Conservation (phyloP, 2,329 filamentous ascomycete genomes). For the Madurella fahalii region DNA sequence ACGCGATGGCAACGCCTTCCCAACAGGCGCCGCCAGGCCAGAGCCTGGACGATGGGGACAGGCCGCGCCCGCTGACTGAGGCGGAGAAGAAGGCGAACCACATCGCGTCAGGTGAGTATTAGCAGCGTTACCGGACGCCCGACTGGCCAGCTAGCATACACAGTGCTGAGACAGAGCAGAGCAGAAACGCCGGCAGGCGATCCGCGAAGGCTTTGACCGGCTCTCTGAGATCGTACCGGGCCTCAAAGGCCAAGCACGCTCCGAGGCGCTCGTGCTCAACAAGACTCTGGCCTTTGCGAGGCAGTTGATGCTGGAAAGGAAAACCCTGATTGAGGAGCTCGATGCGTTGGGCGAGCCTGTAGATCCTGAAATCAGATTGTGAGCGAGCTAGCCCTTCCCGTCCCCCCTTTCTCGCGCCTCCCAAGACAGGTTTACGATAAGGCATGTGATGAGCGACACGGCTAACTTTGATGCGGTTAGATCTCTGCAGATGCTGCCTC, state of each 20-base stretch:
- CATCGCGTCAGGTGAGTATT: conserved; percentile 32
- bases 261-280: conserved; percentile 78
- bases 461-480: background rate
- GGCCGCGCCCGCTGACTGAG: conserved; percentile 33
- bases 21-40: background rate
- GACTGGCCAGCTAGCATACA: background rate
- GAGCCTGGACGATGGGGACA: conserved; percentile 22
- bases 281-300: conserved; percentile 64
- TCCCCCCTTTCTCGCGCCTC: background rate
- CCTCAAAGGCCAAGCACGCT: conserved; percentile 75
- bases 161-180: conserved; percentile 25
- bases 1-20: background rate
- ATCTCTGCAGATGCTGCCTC: conserved; percentile 3
- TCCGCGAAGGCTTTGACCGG: conserved; percentile 78
- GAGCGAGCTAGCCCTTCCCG: conserved; percentile 1
- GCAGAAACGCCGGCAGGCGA: conserved; percentile 49
- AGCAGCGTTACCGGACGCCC: no score
- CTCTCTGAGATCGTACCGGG: conserved; percentile 78
- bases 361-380: conserved; percentile 31
- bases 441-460: background rate
- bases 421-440: background rate
- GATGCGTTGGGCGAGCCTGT: conserved; percentile 57
- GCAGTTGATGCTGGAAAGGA: conserved; percentile 55
- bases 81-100: conserved; percentile 39
- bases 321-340: conserved; percentile 53